These are phyloP conservation scores for Alternaria sp. DNA, from an alignment of 2,329 filamentous ascomycete genomes.

Conservation along the genomic window DNA sequence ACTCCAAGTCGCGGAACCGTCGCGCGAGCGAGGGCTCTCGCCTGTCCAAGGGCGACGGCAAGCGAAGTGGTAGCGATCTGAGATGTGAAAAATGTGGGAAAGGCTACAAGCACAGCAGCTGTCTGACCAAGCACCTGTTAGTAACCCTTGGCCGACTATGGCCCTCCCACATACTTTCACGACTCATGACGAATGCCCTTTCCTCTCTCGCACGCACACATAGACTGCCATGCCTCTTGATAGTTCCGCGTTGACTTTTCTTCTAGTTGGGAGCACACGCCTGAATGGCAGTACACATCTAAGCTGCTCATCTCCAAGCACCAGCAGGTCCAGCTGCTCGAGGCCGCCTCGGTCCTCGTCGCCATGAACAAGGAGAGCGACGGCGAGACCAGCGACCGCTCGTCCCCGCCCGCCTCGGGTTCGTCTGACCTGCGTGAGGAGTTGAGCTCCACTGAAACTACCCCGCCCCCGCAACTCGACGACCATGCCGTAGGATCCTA, in stretches of 20 bases:
- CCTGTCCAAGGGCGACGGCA: conserved; percentile 77
- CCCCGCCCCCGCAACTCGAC: conserved; percentile 81
- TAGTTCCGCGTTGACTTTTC: conserved; percentile 41
- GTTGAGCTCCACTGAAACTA: conserved; percentile 88
- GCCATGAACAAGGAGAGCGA: conserved; percentile 77
- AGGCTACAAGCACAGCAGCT: conserved; percentile 99
- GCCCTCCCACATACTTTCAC: conserved; percentile 53
- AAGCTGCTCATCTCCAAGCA: conserved; percentile 99
- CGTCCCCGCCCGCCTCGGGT: conserved; percentile 81
- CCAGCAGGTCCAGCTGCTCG: conserved; percentile 96
- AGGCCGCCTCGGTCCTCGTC: conserved; percentile 94
- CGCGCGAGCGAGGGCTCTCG: conserved; percentile 86
- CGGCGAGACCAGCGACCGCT: conserved; percentile 74
- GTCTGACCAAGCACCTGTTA: conserved; percentile 99
- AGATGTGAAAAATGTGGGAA: conserved; percentile 98
- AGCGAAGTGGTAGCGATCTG: conserved; percentile 83
- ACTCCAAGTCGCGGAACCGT: conserved; percentile 61
- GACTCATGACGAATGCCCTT: conserved; percentile 49
- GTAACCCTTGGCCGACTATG: conserved; percentile 66
- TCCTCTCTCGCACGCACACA: conserved; percentile 20
- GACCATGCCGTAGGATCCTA: conserved; percentile 61
- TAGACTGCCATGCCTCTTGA: conserved; percentile 15
- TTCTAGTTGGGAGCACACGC: conserved; percentile 97
- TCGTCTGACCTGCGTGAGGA: conserved; percentile 78
- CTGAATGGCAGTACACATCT: conserved; percentile 95